Percentiles rank a stretch among this genome's conserved stretches.
phyloP scores from a whole-genome alignment of 164 flowering plant species.

The Warburgia ugandensis region DNA sequence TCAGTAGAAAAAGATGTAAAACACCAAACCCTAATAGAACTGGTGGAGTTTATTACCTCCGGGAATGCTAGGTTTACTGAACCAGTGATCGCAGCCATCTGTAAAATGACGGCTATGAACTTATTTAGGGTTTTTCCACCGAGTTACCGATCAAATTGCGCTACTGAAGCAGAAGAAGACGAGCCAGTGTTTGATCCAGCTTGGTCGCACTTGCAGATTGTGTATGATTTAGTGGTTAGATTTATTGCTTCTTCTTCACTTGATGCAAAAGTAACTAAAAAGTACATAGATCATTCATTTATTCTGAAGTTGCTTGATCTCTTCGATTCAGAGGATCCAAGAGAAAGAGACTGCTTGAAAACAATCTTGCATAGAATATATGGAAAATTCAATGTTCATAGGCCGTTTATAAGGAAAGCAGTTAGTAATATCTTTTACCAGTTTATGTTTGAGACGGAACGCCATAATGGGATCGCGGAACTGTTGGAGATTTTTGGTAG shows the following conservation, averaged over 20 bases:
- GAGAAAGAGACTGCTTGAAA: slow-evolving; percentile 84
- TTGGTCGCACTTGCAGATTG: slow-evolving; percentile 83
- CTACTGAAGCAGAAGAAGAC: slow-evolving; percentile 64
- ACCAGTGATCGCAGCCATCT: slow-evolving; percentile 58
- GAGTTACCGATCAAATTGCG: slow-evolving; percentile 42
- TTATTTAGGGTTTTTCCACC: slow-evolving; percentile 85
- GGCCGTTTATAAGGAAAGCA: slow-evolving; percentile 72
- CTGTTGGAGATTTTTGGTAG: slow-evolving; percentile 86
- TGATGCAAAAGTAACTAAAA: slow-evolving; percentile 77
- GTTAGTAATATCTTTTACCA: slow-evolving; percentile 71
- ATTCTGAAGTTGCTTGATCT: slow-evolving; percentile 66
- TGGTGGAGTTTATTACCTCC: slow-evolving; percentile 62
- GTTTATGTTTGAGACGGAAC: slow-evolving; percentile 77
- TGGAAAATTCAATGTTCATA: slow-evolving; percentile 94
- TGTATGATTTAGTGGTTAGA: slow-evolving; percentile 74
- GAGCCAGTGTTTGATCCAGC: slow-evolving; percentile 89
- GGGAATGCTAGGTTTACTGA: slow-evolving; percentile 54
- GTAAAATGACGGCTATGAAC: slow-evolving; percentile 75
- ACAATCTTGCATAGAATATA: slow-evolving; percentile 78
- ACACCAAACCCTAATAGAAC: slow-evolving; percentile 63
- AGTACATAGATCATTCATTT: slow-evolving; percentile 67
- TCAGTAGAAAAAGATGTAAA: slow-evolving; percentile 65
- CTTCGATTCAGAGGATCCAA: slow-evolving; percentile 85
- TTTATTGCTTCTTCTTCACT: slow-evolving; percentile 55
- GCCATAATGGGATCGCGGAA: slow-evolving; percentile 88